Conservation (phyloP, 1,139 yeast genomes). For the Zygosaccharomyces sapae region DNA sequence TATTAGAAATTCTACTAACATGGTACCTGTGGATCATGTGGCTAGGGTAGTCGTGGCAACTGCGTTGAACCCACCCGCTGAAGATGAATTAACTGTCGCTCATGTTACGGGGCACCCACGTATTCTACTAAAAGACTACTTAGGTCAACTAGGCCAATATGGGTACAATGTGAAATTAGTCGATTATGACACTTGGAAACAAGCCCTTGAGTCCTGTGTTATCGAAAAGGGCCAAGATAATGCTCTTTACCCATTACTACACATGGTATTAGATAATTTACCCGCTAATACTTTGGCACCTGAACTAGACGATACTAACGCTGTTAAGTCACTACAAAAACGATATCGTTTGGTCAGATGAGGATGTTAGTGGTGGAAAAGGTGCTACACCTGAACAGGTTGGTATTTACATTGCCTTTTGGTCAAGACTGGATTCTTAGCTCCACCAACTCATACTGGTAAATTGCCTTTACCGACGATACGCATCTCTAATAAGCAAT, state of each 20-base stretch:
- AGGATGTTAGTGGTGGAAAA: constrained; percentile 60
- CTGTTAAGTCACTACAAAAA: constrained; percentile 55
- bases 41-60: constrained; percentile 86
- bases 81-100: constrained; percentile 59
- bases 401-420: constrained; percentile 79
- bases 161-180: constrained; percentile 65
- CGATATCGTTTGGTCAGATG: constrained; percentile 64
- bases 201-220: constrained; percentile 69
- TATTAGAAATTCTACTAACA: constrained; percentile 81
- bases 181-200: constrained; percentile 78
- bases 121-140: constrained; percentile 68
- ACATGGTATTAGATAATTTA: constrained; percentile 86
- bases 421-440: constrained; percentile 72
- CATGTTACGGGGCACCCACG: constrained; percentile 98
- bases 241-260: constrained; percentile 88
- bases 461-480: constrained; percentile 53
- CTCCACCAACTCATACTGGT: constrained; percentile 49
- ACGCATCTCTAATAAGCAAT: constrained; percentile 52
- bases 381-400: constrained; percentile 67
- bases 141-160: constrained; percentile 58
- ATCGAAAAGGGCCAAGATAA: constrained; percentile 66
- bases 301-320: constrained; percentile 82
- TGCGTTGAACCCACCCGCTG: constrained; percentile 68
- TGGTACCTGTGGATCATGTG: constrained; percentile 98
- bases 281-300: constrained; percentile 94